Conservation (phyloP, 306 rosid genomes). For the Glycyrrhiza uralensis region DNA sequence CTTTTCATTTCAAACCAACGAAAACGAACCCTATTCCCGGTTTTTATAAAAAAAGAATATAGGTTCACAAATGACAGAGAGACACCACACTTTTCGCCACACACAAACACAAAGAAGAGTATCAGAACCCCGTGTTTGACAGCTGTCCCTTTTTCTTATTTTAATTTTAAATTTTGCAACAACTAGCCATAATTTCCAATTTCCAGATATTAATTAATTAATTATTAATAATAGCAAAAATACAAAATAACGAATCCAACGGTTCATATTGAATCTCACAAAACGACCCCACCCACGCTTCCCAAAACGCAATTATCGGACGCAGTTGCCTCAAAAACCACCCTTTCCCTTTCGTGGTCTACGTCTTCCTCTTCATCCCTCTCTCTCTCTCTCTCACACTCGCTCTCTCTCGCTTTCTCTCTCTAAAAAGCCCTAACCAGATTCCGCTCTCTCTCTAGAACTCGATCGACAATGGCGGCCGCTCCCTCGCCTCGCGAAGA, state of each 20-base stretch:
- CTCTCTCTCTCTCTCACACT: not conserved
- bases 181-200: not conserved
- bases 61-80: slow-evolving; percentile 12
- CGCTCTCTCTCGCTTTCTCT: slow-evolving; percentile 5
- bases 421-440: slow-evolving; percentile 19
- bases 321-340: slow-evolving; percentile 33
- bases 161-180: too few species aligned
- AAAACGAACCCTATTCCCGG: slow-evolving; percentile 24
- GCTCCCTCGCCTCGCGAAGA: slow-evolving; percentile 85
- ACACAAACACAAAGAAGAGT: slow-evolving; percentile 17
- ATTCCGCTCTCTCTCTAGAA: slow-evolving; percentile 30
- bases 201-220: not conserved
- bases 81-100: slow-evolving; percentile 22
- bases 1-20: slow-evolving; percentile 28
- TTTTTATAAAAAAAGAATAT: not conserved
- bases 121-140: slow-evolving; percentile 38
- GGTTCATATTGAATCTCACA: slow-evolving; percentile 33
- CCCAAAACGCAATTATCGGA: slow-evolving; percentile 61
- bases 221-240: not conserved
- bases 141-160: slow-evolving; percentile 39
- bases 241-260: slow-evolving; percentile 55
- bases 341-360: slow-evolving; percentile 31
- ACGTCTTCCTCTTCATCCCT: slow-evolving; percentile 8
- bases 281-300: slow-evolving; percentile 26
- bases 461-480: slow-evolving; percentile 55